These are phyloP conservation scores for Leccinum subgranulosum DNA, from an alignment of 768 basidiomycete genomes.

Conservation along the genomic window DNA sequence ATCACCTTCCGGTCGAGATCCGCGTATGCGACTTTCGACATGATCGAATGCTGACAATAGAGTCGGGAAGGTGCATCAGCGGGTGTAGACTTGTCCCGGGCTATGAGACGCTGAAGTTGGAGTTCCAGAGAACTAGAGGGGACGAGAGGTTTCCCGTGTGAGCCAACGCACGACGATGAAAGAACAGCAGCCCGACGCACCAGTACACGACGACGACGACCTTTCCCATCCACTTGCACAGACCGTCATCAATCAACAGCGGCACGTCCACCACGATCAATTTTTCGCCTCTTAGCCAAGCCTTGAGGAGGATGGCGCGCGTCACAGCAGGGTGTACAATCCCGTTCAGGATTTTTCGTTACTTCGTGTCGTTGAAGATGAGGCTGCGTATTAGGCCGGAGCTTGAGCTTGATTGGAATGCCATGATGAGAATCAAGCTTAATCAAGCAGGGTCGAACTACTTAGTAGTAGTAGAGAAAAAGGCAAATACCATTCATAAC, in stretches of 20 bases:
- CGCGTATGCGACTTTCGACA: slow-evolving; percentile 76
- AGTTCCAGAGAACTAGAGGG: slow-evolving; percentile 66
- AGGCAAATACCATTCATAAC: too few relatives aligned
- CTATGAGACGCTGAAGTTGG: slow-evolving; percentile 80
- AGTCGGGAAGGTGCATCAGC: slow-evolving; percentile 74
- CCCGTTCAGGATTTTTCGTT: slow-evolving; percentile 70
- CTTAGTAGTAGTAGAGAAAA: too few relatives aligned
- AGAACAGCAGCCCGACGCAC: slow-evolving; percentile 42
- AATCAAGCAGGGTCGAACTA: too few relatives aligned
- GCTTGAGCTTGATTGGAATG: not conserved
- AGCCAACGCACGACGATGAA: not conserved
- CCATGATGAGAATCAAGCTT: too few relatives aligned
- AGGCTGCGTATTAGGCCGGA: slow-evolving; percentile 41
- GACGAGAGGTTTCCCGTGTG: not conserved
- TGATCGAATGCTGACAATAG: slow-evolving; percentile 77
- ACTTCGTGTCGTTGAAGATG: slow-evolving; percentile 74
- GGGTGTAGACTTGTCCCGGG: slow-evolving; percentile 62
- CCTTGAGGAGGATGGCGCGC: too few relatives aligned
- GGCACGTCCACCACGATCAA: slow-evolving; percentile 88
- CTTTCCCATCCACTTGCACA: slow-evolving; percentile 80
- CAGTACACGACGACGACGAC: slow-evolving; percentile 92
- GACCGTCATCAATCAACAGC: slow-evolving; percentile 81
- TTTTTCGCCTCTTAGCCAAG: slow-evolving; percentile 77
- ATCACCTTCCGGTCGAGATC: slow-evolving; percentile 50
- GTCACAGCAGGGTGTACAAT: slow-evolving; percentile 94